Evolutionary conservation across 208 protist genomes (phyloP), one percentile per base, ranked within the genome.

Genomic region (Phytomonas francai): DNA sequence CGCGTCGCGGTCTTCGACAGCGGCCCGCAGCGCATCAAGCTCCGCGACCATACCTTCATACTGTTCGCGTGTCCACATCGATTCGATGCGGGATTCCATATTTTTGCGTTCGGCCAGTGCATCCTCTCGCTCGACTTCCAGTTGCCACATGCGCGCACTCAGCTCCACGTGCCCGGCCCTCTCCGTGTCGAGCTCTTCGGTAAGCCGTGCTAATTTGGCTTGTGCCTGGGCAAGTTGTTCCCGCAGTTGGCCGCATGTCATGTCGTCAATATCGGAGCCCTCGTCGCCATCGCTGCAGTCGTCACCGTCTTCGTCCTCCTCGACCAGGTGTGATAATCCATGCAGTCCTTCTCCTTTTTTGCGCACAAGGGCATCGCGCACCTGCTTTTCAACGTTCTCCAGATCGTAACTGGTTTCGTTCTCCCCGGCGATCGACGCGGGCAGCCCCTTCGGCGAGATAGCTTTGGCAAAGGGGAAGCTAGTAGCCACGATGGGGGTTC

Each of bases 261-360:
- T 73, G 57, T 69, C 68, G 59, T 77, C 70, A 54, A 61, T 76
- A 64, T 63, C 59, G 34, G 49, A 33, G 58, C 72, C 65, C 11
- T 72, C 68, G 28, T 64, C 49, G 32, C 2, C 63, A 39, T 78
- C 68, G 31, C 64, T 59, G 45, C 29, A 27, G 7, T 27, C 58
- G 14, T 68, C 70, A 19, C 9, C 45, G 11, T 65, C 42, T n/a
- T 72, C 67, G 57, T 65, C 65, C 31, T 33, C 25, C 9, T 61
- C 71, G 28, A 29, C 16, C 59, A 32, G 14, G 57, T 4, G 57
- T 16, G 11, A 19, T 3, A 19, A 29, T 12, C 30, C 57, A 60
- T 60, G 57, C 11, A 12, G 2, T 45, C 39, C 39, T 14, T 45
- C 57, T 4, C 22, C 57, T 19, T 60, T 29, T 19, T 8, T 60